phyloP scores from a whole-genome alignment of 495 filamentous ascomycete genomes.

The Penicillium coffeae region DNA sequence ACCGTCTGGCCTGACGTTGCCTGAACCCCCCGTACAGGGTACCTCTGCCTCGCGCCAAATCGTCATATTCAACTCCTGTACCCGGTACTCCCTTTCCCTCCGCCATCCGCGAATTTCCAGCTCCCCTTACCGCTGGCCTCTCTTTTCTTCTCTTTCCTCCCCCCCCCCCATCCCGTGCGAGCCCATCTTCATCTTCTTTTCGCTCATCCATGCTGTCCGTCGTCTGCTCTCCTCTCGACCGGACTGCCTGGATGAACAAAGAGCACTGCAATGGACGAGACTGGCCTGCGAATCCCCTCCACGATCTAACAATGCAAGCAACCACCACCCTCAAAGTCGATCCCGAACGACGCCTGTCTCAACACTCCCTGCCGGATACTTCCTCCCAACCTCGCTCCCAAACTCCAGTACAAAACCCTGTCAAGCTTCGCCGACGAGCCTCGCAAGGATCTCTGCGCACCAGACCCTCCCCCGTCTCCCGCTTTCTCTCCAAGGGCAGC shows the following conservation, averaged over 20 bases:
- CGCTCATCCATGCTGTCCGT: conserved; percentile 15
- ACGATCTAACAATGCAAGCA: conserved; percentile 31
- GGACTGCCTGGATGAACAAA: conserved; percentile 32
- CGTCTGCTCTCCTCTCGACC: conserved; percentile 15
- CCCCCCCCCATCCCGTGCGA: conserved; percentile 5
- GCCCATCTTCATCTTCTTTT: too few relatives aligned
- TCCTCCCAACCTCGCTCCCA: conserved; percentile 9
- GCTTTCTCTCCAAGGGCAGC: conserved; percentile 39
- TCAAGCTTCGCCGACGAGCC: conserved; percentile 35
- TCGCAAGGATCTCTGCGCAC: conserved; percentile 40
- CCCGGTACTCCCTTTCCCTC: conserved; percentile 12
- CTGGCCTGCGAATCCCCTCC: conserved; percentile 24
- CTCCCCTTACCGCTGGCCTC: conserved; percentile 15
- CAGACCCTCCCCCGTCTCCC: conserved; percentile 38
- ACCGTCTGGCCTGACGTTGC: not conserved
- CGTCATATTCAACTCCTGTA: conserved; percentile 11
- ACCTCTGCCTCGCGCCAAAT: conserved; percentile 3
- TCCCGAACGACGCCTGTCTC: conserved; percentile 13
- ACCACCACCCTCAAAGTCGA: conserved; percentile 19
- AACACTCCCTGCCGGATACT: conserved; percentile 14
- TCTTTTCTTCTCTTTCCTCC: conserved; percentile 12
- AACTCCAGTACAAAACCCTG: conserved; percentile 4
- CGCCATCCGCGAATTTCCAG: conserved; percentile 1
- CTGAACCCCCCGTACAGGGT: conserved; percentile 9
- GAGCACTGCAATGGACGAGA: conserved; percentile 39